These are phyloP conservation scores for Austroboletus novae-zelandiae DNA, from an alignment of 1,284 basidiomycete genomes.

Conservation along the genomic window DNA sequence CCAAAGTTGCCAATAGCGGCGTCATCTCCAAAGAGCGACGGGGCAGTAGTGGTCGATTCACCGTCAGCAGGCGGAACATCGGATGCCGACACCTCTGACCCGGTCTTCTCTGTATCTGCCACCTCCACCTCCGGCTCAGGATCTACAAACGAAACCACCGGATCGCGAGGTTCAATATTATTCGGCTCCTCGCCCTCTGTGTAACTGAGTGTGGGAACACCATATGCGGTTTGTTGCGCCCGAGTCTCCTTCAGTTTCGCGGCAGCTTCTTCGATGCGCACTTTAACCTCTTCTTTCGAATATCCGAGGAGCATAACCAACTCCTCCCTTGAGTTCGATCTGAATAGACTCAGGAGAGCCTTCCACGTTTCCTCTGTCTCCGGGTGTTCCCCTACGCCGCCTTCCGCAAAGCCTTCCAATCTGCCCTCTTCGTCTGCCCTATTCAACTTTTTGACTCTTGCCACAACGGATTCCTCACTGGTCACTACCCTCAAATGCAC, in stretches of 20 bases:
- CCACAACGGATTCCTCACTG: slow-evolving; percentile 77
- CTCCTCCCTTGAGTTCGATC: slow-evolving; percentile 86
- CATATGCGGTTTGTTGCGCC: slow-evolving; percentile 17
- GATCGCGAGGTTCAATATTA: slow-evolving; percentile 50
- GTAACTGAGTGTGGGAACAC: slow-evolving; percentile 31
- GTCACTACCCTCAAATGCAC: slow-evolving; percentile 78
- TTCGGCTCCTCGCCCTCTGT: slow-evolving; percentile 41
- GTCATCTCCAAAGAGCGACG: slow-evolving; percentile 89
- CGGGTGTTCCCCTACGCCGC: slow-evolving; percentile 42
- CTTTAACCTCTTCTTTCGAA: slow-evolving; percentile 83
- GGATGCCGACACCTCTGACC: slow-evolving; percentile 72
- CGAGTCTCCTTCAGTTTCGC: slow-evolving; percentile 60
- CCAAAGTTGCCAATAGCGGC: slow-evolving; percentile 55
- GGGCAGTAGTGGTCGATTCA: slow-evolving; percentile 79
- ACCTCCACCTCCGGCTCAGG: slow-evolving; percentile 47
- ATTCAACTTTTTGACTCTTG: slow-evolving; percentile 74
- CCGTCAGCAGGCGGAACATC: slow-evolving; percentile 68
- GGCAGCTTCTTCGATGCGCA: slow-evolving; percentile 80
- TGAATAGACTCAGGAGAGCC: slow-evolving; percentile 86
- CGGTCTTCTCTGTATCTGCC: slow-evolving; percentile 53
- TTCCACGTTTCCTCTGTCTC: slow-evolving; percentile 75
- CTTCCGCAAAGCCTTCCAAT: slow-evolving; percentile 67
- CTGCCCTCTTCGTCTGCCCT: slow-evolving; percentile 62
- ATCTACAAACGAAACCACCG: slow-evolving; percentile 78
- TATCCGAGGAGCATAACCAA: slow-evolving; percentile 91